Percentiles rank a stretch among this genome's conserved stretches.
phyloP scores from a whole-genome alignment of 768 basidiomycete species.

The Naganishia onofrii region DNA sequence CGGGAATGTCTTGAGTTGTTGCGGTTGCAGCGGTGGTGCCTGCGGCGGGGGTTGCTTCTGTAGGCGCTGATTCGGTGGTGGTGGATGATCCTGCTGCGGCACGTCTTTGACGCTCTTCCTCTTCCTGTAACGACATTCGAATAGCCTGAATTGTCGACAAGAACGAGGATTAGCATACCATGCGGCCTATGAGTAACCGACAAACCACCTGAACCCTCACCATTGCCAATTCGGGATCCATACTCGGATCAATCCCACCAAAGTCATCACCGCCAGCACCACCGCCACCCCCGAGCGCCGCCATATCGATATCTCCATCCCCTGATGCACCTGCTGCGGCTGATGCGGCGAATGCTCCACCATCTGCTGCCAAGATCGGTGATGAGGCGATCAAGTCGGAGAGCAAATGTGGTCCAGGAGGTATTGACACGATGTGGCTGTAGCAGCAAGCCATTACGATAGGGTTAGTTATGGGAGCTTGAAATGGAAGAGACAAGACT shows the following conservation, averaged over 20 bases:
- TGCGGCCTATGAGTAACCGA: no score
- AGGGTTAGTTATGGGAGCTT: background rate
- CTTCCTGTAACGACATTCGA: constrained; percentile 85
- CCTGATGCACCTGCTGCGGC: constrained; percentile 49
- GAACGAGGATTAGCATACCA: background rate
- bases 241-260: constrained; percentile 79
- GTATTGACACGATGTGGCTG: constrained; percentile 77
- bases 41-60: constrained; percentile 44
- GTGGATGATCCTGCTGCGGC: constrained; percentile 52
- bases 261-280: constrained; percentile 58
- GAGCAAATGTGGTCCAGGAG: constrained; percentile 70
- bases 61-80: constrained; percentile 48
- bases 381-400: constrained; percentile 80
- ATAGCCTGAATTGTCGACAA: constrained; percentile 65
- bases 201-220: no score
- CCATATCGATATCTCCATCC: constrained; percentile 53
- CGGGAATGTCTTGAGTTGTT: constrained; percentile 26
- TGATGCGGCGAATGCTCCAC: constrained; percentile 60
- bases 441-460: background rate
- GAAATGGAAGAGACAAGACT: background rate
- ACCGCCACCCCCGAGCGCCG: constrained; percentile 55
- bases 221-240: constrained; percentile 97
- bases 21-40: constrained; percentile 36
- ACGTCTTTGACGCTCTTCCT: constrained; percentile 77
- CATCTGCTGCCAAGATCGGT: constrained; percentile 75